phyloP scores from a whole-genome alignment of 768 basidiomycete species.

The Pleurotus citrinopileatus region DNA sequence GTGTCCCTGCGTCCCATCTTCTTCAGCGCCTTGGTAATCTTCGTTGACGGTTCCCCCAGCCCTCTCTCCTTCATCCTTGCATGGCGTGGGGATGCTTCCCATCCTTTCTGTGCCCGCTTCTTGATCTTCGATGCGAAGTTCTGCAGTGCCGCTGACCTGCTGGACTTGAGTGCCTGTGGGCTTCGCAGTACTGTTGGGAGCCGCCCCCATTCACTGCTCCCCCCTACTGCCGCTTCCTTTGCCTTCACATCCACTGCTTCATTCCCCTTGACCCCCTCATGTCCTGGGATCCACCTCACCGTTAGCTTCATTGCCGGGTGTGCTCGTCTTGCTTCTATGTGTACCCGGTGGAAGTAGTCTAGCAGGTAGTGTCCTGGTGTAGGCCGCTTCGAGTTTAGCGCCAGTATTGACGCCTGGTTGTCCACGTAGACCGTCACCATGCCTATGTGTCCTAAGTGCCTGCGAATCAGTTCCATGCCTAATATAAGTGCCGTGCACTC shows the following conservation, averaged over 20 bases:
- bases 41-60: background rate
- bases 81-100: background rate
- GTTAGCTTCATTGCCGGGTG: background rate
- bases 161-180: constrained; percentile 11
- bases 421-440: constrained; percentile 7
- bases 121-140: background rate
- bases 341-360: background rate
- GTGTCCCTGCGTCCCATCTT: background rate
- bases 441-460: background rate
- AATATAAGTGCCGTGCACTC: constrained; percentile 26
- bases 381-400: background rate
- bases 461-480: constrained; percentile 21
- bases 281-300: constrained; percentile 22
- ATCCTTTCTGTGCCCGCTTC: constrained; percentile 14
- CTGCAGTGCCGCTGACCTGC: constrained; percentile 12
- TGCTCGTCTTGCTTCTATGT: background rate
- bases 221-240: constrained; percentile 15
- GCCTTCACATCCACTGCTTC: constrained; percentile 20
- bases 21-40: background rate
- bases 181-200: constrained; percentile 13
- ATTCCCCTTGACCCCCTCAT: constrained; percentile 17
- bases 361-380: constrained; percentile 10
- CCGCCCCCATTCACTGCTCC: background rate
- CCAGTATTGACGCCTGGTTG: constrained; percentile 14
- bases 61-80: background rate